phyloP scores from a whole-genome alignment of 805 yeast species.

The Zygotorulaspora danielsina region DNA sequence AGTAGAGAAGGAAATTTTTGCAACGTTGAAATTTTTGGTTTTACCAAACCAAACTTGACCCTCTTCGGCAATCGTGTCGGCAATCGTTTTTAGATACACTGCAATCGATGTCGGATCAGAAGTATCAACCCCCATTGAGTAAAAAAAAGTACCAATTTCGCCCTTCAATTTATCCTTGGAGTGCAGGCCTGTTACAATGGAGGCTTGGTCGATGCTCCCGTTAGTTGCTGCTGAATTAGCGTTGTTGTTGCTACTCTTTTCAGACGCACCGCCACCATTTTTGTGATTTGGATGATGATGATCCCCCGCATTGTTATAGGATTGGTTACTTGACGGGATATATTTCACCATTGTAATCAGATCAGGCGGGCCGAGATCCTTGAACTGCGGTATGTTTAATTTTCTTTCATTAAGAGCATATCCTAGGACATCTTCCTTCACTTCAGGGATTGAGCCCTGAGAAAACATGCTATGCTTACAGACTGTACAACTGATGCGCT shows the following conservation, averaged over 20 bases:
- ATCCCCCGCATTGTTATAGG: slow-evolving; percentile 7
- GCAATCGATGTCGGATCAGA: slow-evolving; percentile 75
- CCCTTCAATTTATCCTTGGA: slow-evolving; percentile 40
- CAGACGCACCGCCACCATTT: slow-evolving; percentile 1
- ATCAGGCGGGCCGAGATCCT: slow-evolving; percentile 72
- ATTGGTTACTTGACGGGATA: slow-evolving; percentile 19
- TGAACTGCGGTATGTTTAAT: slow-evolving; percentile 51
- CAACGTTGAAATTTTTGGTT: slow-evolving; percentile 61
- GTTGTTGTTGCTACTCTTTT: neutral
- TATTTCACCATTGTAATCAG: slow-evolving; percentile 41
- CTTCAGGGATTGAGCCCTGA: slow-evolving; percentile 65
- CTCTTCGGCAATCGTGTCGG: slow-evolving; percentile 55
- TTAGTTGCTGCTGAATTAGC: slow-evolving; percentile 6
- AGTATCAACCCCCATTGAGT: slow-evolving; percentile 71
- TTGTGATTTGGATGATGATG: slow-evolving; percentile 8
- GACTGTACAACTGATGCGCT: too few species aligned
- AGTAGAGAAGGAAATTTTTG: slow-evolving; percentile 64
- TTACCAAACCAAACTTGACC: slow-evolving; percentile 82
- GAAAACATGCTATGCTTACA: slow-evolving; percentile 34
- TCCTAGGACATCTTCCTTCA: slow-evolving; percentile 55
- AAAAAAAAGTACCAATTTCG: slow-evolving; percentile 65
- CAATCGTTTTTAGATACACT: slow-evolving; percentile 63
- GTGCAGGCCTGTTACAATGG: slow-evolving; percentile 25
- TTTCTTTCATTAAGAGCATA: slow-evolving; percentile 62
- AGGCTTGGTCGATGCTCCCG: slow-evolving; percentile 18